A percentile compares a stretch with the other conserved stretches of the same genome.
These are phyloP conservation scores for Russula earlei DNA, from an alignment of 768 basidiomycete genomes.

Conservation along the genomic window DNA sequence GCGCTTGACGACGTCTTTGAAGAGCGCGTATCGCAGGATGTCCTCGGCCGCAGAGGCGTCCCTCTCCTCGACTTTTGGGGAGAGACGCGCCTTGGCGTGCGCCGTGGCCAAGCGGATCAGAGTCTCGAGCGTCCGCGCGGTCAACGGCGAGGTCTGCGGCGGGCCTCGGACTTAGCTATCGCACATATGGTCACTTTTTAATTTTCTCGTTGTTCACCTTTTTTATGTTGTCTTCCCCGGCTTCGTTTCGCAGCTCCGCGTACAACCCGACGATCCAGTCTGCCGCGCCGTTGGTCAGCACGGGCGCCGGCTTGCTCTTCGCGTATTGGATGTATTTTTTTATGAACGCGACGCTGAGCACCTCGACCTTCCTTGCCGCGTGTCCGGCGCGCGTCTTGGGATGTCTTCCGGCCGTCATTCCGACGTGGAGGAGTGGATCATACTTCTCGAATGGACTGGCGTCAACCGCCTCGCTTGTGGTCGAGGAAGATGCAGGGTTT, in stretches of 20 bases:
- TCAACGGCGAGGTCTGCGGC: slow-evolving; percentile 90
- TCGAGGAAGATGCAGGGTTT: slow-evolving; percentile 46
- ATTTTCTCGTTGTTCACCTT: slow-evolving; percentile 38
- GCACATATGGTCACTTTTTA: too few relatives aligned
- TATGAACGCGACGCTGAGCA: slow-evolving; percentile 87
- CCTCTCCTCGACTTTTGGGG: slow-evolving; percentile 67
- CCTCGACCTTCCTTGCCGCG: slow-evolving; percentile 62
- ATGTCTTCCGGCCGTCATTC: slow-evolving; percentile 41
- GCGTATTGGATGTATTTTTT: slow-evolving; percentile 99
- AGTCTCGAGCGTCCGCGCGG: slow-evolving; percentile 96
- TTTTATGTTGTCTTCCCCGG: slow-evolving; percentile 81
- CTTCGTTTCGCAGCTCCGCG: slow-evolving; percentile 84
- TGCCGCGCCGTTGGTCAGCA: slow-evolving; percentile 85
- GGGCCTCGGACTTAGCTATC: too few relatives aligned
- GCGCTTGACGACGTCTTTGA: slow-evolving; percentile 91
- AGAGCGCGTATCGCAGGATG: slow-evolving; percentile 94
- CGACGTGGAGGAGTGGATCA: slow-evolving; percentile 89
- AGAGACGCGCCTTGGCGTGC: slow-evolving; percentile 92
- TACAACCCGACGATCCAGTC: slow-evolving; percentile 92
- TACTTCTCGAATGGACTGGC: slow-evolving; percentile 91
- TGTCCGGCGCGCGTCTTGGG: slow-evolving; percentile 40
- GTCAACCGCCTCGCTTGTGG: slow-evolving; percentile 44
- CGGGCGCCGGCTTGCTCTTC: slow-evolving; percentile 79
- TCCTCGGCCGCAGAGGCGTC: slow-evolving; percentile 90
- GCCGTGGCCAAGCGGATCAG: slow-evolving; percentile 97